A percentile compares a stretch with the other conserved stretches of the same genome.
Evolutionary conservation across 768 basidiomycete genomes (phyloP).

Genomic region (Favolaschia claudopus): DNA sequence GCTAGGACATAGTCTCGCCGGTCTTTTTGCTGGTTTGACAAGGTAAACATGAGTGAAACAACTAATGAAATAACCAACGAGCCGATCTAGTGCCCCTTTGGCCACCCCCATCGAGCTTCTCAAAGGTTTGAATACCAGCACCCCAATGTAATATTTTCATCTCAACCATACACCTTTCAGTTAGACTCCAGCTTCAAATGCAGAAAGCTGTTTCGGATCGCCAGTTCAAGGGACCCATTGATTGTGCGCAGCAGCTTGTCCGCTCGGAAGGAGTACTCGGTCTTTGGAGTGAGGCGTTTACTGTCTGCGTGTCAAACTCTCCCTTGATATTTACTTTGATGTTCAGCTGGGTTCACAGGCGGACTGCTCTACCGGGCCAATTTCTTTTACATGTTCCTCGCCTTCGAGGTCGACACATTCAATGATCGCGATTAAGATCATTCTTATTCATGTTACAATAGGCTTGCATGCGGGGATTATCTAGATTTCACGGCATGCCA

Average conservation of each 20-base stretch:
- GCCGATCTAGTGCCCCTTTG: slow-evolving; percentile 58
- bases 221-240: slow-evolving; percentile 70
- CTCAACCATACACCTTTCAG: slow-evolving; percentile 37
- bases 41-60: slow-evolving; percentile 48
- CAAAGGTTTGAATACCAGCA: slow-evolving; percentile 56
- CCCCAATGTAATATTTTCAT: not conserved
- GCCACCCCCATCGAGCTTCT: slow-evolving; percentile 83
- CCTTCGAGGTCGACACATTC: slow-evolving; percentile 58
- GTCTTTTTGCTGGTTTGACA: slow-evolving; percentile 73
- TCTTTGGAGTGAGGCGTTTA: slow-evolving; percentile 63
- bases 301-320: not conserved
- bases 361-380: slow-evolving; percentile 76
- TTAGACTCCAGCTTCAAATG: slow-evolving; percentile 74
- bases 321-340: not conserved
- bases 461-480: slow-evolving; percentile 68
- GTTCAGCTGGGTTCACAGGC: slow-evolving; percentile 69
- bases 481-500: slow-evolving; percentile 60
- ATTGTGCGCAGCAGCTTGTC: slow-evolving; percentile 71
- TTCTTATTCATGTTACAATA: slow-evolving; percentile 32
- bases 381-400: slow-evolving; percentile 84
- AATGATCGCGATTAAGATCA: slow-evolving; percentile 22
- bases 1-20: slow-evolving; percentile 70
- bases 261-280: slow-evolving; percentile 67
- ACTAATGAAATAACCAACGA: slow-evolving; percentile 7
- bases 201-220: slow-evolving; percentile 58